These are phyloP conservation scores for Fusarium sterilihyphosum DNA, from an alignment of 2,329 filamentous ascomycete genomes.

Conservation along the genomic window DNA sequence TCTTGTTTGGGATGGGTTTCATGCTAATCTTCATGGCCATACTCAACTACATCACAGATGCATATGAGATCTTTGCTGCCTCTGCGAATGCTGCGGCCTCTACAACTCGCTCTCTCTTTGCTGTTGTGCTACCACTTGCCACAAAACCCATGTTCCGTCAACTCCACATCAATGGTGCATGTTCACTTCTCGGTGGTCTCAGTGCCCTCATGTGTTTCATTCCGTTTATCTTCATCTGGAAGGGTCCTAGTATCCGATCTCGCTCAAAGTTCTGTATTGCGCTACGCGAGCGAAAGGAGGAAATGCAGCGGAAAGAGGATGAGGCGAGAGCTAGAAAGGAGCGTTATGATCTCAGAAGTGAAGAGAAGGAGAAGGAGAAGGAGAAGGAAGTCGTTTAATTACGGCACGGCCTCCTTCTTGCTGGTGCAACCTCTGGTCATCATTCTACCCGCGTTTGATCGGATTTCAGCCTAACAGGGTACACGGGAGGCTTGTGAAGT, in stretches of 20 bases:
- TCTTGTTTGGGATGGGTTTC: conserved; percentile 71
- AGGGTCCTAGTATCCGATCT: conserved; percentile 63
- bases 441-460: background rate
- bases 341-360: conserved; percentile 33
- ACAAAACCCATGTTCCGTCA: conserved; percentile 60
- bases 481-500: background rate
- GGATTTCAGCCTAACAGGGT: background rate
- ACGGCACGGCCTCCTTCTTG: background rate
- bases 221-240: conserved; percentile 65
- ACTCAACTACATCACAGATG: conserved; percentile 72
- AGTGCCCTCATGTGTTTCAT: conserved; percentile 61
- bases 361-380: conserved; percentile 26
- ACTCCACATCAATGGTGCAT: conserved; percentile 61
- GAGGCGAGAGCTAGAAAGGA: conserved; percentile 47
- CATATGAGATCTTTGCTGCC: conserved; percentile 74
- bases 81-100: conserved; percentile 86
- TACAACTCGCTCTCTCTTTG: conserved; percentile 92
- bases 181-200: conserved; percentile 61
- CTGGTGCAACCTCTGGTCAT: background rate
- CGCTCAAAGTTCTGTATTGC: conserved; percentile 71
- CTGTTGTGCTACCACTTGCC: conserved; percentile 73
- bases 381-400: conserved; percentile 14
- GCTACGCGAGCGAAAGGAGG: conserved; percentile 61
- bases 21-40: conserved; percentile 71
- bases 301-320: conserved; percentile 54